These are phyloP conservation scores for Trematosphaeria pertusa DNA, from an alignment of 2,329 filamentous ascomycete genomes.

Conservation along the genomic window DNA sequence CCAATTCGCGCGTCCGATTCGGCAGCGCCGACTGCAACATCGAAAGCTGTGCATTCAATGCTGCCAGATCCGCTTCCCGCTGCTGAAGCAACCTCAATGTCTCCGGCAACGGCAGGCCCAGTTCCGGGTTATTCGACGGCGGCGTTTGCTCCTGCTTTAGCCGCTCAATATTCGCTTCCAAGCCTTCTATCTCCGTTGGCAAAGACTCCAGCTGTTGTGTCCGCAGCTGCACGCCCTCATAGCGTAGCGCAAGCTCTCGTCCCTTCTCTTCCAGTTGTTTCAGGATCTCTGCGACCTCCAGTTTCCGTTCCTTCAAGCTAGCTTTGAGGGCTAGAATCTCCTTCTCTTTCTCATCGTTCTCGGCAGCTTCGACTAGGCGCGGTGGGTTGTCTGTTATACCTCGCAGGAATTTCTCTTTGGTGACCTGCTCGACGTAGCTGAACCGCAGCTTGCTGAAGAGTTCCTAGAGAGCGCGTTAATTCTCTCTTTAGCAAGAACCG, in stretches of 20 bases:
- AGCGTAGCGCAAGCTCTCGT: constrained; percentile 64
- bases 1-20: constrained; percentile 70
- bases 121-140: constrained; percentile 47
- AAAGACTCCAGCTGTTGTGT: constrained; percentile 59
- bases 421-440: constrained; percentile 97
- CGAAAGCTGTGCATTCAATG: constrained; percentile 52
- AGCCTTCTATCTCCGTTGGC: constrained; percentile 59
- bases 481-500: neutral
- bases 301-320: constrained; percentile 79
- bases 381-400: constrained; percentile 91
- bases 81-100: constrained; percentile 50
- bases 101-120: constrained; percentile 53
- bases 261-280: constrained; percentile 72
- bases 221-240: constrained; percentile 62
- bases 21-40: constrained; percentile 67
- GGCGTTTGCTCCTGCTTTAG: constrained; percentile 51
- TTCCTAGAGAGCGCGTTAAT: constrained; percentile 60
- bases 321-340: constrained; percentile 75
- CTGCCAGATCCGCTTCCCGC: constrained; percentile 50
- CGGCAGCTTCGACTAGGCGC: constrained; percentile 78
- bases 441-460: constrained; percentile 96
- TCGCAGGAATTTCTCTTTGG: constrained; percentile 96
- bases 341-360: constrained; percentile 66
- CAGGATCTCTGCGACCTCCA: constrained; percentile 76
- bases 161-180: constrained; percentile 58